Percentiles rank a stretch among this genome's conserved stretches.
These are phyloP conservation scores for Penicillium corylophilum DNA, from an alignment of 2,329 filamentous ascomycete genomes.

Conservation along the genomic window DNA sequence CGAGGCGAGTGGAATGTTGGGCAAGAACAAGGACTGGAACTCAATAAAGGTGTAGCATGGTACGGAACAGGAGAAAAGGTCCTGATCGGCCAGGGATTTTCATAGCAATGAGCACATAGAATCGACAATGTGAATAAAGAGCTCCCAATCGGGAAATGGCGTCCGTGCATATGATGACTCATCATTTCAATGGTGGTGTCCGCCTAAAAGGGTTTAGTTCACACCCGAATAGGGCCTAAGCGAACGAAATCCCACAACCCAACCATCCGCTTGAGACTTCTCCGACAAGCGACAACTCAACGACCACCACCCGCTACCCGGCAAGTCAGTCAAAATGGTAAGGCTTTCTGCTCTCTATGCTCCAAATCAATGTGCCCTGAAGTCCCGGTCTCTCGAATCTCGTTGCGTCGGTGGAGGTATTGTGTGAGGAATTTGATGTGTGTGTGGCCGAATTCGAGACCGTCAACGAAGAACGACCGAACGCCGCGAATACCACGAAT, in stretches of 20 bases:
- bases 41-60: slow-evolving; percentile 74
- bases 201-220: slow-evolving; percentile 32
- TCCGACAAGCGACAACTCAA: slow-evolving; percentile 42
- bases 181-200: slow-evolving; percentile 18
- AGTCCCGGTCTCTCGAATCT: slow-evolving; percentile 26
- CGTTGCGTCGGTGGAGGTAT: slow-evolving; percentile 9
- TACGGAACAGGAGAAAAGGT: slow-evolving; percentile 80
- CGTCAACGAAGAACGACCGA: slow-evolving; percentile 13
- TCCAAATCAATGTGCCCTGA: slow-evolving; percentile 21
- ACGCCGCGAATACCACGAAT: not conserved
- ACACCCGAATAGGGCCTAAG: slow-evolving; percentile 42
- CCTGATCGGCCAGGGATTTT: slow-evolving; percentile 50
- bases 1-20: slow-evolving; percentile 83
- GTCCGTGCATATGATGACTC: slow-evolving; percentile 19
- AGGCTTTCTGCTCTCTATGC: slow-evolving; percentile 25
- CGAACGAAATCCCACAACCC: slow-evolving; percentile 48
- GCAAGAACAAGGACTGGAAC: slow-evolving; percentile 76
- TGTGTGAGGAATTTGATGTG: slow-evolving; percentile 12
- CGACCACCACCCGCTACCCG: slow-evolving; percentile 45
- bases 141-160: slow-evolving; percentile 4
- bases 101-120: slow-evolving; percentile 19
- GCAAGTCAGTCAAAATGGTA: slow-evolving; percentile 52
- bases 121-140: not conserved
- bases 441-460: slow-evolving; percentile 22
- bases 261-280: slow-evolving; percentile 35